phyloP scores from a whole-genome alignment of 192 early-diverging fungal genomes.

The Chytriomyces confervae region DNA sequence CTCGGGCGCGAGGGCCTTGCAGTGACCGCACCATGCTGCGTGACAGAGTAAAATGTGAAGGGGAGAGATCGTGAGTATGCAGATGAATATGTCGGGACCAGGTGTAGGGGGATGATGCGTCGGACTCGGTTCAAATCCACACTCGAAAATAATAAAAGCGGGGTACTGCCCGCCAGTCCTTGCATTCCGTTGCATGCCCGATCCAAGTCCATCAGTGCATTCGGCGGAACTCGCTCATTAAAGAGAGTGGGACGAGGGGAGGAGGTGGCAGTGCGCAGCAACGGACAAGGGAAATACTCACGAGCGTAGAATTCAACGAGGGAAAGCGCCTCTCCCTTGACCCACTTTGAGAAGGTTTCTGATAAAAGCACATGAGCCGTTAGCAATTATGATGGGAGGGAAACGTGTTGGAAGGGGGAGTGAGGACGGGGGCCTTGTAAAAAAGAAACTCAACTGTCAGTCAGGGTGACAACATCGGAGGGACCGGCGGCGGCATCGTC shows the following conservation, averaged over 20 bases:
- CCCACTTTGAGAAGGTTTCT: slow-evolving; percentile 68
- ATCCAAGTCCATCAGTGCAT: too few relatives aligned
- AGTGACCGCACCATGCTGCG: slow-evolving; percentile 94
- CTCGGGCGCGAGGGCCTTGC: slow-evolving; percentile 89
- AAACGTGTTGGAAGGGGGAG: not conserved
- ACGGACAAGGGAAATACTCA: slow-evolving; percentile 19
- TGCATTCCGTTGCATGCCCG: too few relatives aligned
- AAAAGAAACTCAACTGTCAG: slow-evolving; percentile 39
- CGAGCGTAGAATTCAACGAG: slow-evolving; percentile 95
- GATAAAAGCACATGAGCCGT: too few relatives aligned
- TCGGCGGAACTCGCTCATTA: too few relatives aligned
- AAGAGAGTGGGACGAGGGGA: not conserved
- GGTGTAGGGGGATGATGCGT: too few relatives aligned
- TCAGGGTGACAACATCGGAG: slow-evolving; percentile 58
- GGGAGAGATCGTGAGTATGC: too few relatives aligned
- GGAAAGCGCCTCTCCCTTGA: slow-evolving; percentile 70
- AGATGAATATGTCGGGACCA: too few relatives aligned
- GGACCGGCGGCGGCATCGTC: slow-evolving; percentile 31
- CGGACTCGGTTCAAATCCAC: not conserved
- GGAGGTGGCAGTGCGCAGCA: not conserved
- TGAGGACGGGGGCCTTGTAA: not conserved
- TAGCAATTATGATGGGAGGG: too few relatives aligned
- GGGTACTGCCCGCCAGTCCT: not conserved
- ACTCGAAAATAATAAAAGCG: not conserved
- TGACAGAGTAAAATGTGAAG: not conserved